Evolutionary conservation across 345 rosid species (phyloP), one percentile per base, ranked within the genome.

Genomic region (Camelina laxa): DNA sequence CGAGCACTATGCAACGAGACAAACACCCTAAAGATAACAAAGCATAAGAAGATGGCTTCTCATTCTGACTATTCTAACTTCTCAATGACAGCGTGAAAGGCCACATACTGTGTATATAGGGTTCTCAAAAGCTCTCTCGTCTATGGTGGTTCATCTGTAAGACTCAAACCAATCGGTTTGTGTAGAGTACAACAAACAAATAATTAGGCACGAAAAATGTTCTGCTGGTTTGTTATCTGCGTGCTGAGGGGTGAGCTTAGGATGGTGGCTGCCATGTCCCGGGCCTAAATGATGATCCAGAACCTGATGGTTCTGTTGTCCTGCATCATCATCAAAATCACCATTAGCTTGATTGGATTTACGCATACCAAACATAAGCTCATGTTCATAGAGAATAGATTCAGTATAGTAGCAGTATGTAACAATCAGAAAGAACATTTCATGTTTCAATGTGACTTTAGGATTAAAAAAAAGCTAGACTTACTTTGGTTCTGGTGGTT

Each of bases 211-310:
- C 14, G 14, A 19, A 47, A 31, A 47, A 4, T 15, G 30, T 60
- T 0, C 1, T 27, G 22, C 15, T 64, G 58, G 10, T 56, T 45
- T 73, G 38, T 27, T 24, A 48, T 67, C 44, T 38, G 33, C 1
- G 42, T 13, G 27, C 44, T 30, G 45, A 71, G 62, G 66, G 21
- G 16, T 49, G 51, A 39, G 50, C 56, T 88, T 87, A 88, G 31
- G 90, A 80, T 22, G 99, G 97, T 1, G 99, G 97, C 68, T 90
- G 99, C 99, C 99, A 95, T 64, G 96, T 87, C 80, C 97, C 99
- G 2, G 97, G 97, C 81, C 72, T 85, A 83, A 75, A 95, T 56
- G 91, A 82, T 80, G 88, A 74, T 61, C 99, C 97, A 13, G 97
- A 85, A 76, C 99, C 99, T 47, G 89, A 77, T 51, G 99, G 97